These are phyloP conservation scores for Rhodotorula sp. DNA, from an alignment of 1,284 basidiomycete species.

Conservation along the genomic window DNA sequence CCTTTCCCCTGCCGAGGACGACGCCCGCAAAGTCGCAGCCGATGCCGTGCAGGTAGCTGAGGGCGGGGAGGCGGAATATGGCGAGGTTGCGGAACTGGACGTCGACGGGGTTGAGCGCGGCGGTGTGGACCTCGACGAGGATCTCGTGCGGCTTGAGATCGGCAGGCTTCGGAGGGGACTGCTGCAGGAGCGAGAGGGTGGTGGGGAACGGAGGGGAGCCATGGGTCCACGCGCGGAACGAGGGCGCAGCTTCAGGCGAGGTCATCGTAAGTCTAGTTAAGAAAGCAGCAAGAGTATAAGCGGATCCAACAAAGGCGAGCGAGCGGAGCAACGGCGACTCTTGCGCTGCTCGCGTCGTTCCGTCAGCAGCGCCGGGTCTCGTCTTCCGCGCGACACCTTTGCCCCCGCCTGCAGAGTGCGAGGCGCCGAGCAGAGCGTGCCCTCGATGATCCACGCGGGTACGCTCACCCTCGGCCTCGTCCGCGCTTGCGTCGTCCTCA, in stretches of 20 bases:
- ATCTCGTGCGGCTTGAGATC: constrained; percentile 52
- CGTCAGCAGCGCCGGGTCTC: not conserved
- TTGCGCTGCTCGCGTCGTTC: too few relatives aligned
- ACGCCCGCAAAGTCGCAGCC: constrained; percentile 62
- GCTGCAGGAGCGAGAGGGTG: constrained; percentile 18
- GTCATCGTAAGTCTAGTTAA: not conserved
- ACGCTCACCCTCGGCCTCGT: not conserved
- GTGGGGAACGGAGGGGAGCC: constrained; percentile 25
- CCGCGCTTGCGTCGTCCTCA: not conserved
- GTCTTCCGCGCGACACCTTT: too few relatives aligned
- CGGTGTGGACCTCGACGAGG: constrained; percentile 76
- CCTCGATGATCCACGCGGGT: constrained; percentile 33
- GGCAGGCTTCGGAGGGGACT: constrained; percentile 7
- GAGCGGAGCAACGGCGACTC: not conserved
- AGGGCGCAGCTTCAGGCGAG: not conserved
- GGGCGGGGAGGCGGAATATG: constrained; percentile 59
- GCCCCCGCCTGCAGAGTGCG: too few relatives aligned
- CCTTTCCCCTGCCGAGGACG: constrained; percentile 57
- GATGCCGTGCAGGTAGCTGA: constrained; percentile 21
- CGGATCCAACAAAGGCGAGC: not conserved
- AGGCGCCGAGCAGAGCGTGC: not conserved
- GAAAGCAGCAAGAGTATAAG: too few relatives aligned
- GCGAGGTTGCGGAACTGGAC: constrained; percentile 45
- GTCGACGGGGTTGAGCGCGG: constrained; percentile 72
- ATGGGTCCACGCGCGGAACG: constrained; percentile 33